Percentiles rank a stretch among this genome's conserved stretches.
phyloP scores from a whole-genome alignment of 352 stramenopile species.

The Globisporangium viniferum region DNA sequence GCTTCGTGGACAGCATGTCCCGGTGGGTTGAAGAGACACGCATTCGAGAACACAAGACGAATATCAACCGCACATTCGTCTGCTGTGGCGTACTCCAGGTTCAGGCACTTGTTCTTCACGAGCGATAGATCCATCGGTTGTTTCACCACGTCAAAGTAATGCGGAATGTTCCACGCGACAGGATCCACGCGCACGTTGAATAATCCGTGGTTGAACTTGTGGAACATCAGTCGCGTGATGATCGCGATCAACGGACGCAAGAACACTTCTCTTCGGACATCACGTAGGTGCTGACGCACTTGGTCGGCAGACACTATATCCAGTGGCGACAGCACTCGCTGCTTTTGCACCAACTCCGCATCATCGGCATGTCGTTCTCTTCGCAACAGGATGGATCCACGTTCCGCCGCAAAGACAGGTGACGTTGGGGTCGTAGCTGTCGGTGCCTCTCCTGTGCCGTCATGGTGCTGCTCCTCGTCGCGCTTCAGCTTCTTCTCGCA shows the following conservation, averaged over 20 bases:
- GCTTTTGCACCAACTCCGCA: slow-evolving; percentile 1
- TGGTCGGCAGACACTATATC: slow-evolving; percentile 51
- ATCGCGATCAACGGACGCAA: slow-evolving; percentile 57
- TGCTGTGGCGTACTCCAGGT: slow-evolving; percentile 79
- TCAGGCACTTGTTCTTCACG: slow-evolving; percentile 88
- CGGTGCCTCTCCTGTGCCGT: slow-evolving; percentile 6
- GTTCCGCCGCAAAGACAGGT: not conserved
- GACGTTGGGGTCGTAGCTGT: slow-evolving; percentile 4
- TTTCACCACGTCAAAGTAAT: slow-evolving; percentile 85
- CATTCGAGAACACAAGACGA: slow-evolving; percentile 83
- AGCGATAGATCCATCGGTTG: slow-evolving; percentile 89
- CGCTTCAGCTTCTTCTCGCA: slow-evolving; percentile 49
- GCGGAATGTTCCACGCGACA: slow-evolving; percentile 71
- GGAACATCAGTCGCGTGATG: slow-evolving; percentile 78
- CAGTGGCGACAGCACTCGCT: slow-evolving; percentile 51
- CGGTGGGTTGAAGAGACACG: slow-evolving; percentile 79
- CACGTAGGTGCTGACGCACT: slow-evolving; percentile 66
- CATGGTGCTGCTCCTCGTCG: slow-evolving; percentile 12
- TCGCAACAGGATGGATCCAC: slow-evolving; percentile 5
- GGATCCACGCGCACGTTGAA: slow-evolving; percentile 84
- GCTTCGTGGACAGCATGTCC: slow-evolving; percentile 76
- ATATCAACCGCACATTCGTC: slow-evolving; percentile 77
- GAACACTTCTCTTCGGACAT: slow-evolving; percentile 71
- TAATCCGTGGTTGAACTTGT: slow-evolving; percentile 74
- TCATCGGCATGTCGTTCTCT: slow-evolving; percentile 1